These are phyloP conservation scores for Amanita phalloides DNA, from an alignment of 768 basidiomycete genomes.

Conservation along the genomic window DNA sequence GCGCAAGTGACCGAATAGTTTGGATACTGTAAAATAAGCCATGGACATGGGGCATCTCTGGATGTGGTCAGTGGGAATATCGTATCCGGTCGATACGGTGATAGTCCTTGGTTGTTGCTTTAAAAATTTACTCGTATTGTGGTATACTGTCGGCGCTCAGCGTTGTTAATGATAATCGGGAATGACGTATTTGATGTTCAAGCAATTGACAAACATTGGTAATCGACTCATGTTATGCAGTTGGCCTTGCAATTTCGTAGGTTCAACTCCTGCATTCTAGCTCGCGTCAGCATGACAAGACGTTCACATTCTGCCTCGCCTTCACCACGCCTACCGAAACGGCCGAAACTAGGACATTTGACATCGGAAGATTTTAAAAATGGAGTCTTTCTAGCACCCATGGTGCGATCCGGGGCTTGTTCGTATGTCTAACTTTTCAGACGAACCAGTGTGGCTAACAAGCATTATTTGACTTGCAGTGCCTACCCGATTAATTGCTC, in stretches of 20 bases:
- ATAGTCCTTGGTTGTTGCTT: not conserved
- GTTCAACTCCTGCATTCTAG: not conserved
- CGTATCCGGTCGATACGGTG: not conserved
- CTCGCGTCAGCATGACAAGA: slow-evolving; percentile 32
- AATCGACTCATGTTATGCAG: not conserved
- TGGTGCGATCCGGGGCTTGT: slow-evolving; percentile 93
- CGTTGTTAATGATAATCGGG: not conserved
- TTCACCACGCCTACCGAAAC: slow-evolving; percentile 39
- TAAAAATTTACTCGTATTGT: slow-evolving; percentile 2
- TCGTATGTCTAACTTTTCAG: slow-evolving; percentile 21
- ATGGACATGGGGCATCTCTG: not conserved
- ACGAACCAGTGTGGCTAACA: slow-evolving; percentile 7
- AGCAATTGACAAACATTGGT: not conserved
- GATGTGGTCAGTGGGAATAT: not conserved
- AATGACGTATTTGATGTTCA: not conserved
- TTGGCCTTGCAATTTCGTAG: not conserved
- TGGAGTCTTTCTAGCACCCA: slow-evolving; percentile 93
- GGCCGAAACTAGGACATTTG: slow-evolving; percentile 45
- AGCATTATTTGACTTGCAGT: slow-evolving; percentile 31
- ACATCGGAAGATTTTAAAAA: slow-evolving; percentile 71
- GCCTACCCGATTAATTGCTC: slow-evolving; percentile 73
- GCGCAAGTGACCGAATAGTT: slow-evolving; percentile 29
- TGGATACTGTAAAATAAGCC: not conserved
- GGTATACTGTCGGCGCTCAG: not conserved
- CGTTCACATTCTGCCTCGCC: slow-evolving; percentile 41